Conservation (phyloP, 768 basidiomycete genomes). For the Psilocybe sp. region DNA sequence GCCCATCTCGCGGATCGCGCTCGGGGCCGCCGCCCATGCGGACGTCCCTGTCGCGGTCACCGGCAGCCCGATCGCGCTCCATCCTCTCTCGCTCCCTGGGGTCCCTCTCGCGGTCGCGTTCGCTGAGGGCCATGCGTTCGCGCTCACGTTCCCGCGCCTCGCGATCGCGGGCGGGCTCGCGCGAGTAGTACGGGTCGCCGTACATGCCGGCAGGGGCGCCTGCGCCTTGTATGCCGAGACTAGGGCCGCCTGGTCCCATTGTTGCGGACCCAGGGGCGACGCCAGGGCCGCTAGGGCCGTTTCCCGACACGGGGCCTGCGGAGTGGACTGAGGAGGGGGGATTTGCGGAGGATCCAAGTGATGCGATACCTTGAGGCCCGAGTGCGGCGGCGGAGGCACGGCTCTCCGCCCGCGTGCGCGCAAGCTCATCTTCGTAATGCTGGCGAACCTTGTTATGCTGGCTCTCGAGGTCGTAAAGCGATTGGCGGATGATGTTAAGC, state of each 20-base stretch:
- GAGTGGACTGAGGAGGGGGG: conserved; percentile 5
- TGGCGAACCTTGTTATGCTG: conserved; percentile 84
- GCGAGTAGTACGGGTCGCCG: conserved; percentile 14
- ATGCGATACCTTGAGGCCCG: conserved; percentile 17
- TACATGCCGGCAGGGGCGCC: conserved; percentile 13
- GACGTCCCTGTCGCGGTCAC: conserved; percentile 15
- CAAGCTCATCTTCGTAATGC: conserved; percentile 84
- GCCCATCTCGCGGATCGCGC: conserved; percentile 14
- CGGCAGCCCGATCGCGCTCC: conserved; percentile 11
- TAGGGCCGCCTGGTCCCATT: conserved; percentile 19
- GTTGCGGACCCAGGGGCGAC: conserved; percentile 13
- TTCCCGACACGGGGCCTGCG: neutral
- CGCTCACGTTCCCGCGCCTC: conserved; percentile 19
- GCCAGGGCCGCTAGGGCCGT: conserved; percentile 5
- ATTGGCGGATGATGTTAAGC: conserved; percentile 83
- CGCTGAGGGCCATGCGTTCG: conserved; percentile 7
- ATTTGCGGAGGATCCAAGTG: conserved; percentile 11
- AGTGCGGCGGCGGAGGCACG: conserved; percentile 29
- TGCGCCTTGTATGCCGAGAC: conserved; percentile 11
- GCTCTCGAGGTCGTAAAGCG: conserved; percentile 88
- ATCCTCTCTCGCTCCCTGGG: conserved; percentile 20
- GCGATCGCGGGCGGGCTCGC: conserved; percentile 11
- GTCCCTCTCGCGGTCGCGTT: conserved; percentile 33
- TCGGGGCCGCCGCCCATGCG: conserved; percentile 16
- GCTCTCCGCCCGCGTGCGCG: conserved; percentile 66